Base-by-base conservation (phyloP, 768 basidiomycete genomes). In the Pleurotus sapidus region DNA sequence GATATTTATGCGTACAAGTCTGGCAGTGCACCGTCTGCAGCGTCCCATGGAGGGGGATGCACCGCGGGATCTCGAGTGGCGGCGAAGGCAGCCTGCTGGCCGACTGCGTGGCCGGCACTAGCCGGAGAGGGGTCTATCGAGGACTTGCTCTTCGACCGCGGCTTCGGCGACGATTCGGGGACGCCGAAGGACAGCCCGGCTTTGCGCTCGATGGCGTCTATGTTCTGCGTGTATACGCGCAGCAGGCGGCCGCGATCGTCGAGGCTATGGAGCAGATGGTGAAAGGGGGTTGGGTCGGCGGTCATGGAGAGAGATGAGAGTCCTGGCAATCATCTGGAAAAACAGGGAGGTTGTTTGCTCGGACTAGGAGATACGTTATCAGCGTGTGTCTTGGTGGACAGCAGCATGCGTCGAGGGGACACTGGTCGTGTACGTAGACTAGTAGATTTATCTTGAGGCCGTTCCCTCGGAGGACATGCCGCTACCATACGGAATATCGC, bases 191-290 rank as follows among this genome's bases (percentile, higher is more conserved):
- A 85, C 8, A 96, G 80, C 3, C 94, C 94, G n/a, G 83, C 88
- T 68, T 93, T 93, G 58, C 77, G 77, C 67, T 96, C 94, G 42
- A 96, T 85, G 23, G 86, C 87, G 68, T 96, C 94, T 59, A 95
- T 95, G 71, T 96, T 95, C 75, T 96, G 94, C 0, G 94, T 95
- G 70, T 95, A 96, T 2, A 93, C 91, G 23, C 94, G 81, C 38
- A 95, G 79, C 3, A 96, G 82, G 59, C 82, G 81, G 3, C 90
- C 88, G 38, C 86, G 78, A 59, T 87, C 80, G 65, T 95, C 91
- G 27, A 95, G 83, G 27, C 78, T 66, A 43, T 87, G 87, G 27
- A 96, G 83, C 23, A 91, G 73, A 9, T 78, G 71, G 67, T 96
- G 94, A 65, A 95, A 95, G 1, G 86, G 75, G 3, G 94, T 95